Conservation (phyloP, 257 asterid genomes). For the Lantana camara region DNA sequence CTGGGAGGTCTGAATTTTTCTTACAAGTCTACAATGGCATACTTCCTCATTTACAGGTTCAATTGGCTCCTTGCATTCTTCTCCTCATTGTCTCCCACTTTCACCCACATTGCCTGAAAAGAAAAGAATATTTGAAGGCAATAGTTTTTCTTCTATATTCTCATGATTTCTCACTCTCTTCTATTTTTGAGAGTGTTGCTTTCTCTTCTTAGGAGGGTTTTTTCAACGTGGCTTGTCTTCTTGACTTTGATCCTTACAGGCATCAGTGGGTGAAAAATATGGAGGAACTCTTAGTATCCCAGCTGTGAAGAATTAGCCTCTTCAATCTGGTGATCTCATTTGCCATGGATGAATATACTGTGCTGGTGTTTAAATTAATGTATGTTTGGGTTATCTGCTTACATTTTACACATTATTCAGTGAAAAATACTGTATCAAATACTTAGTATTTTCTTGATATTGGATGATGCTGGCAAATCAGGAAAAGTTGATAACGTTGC, state of each 20-base stretch:
- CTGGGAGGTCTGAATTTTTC: constrained; percentile 58
- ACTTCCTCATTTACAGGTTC: constrained; percentile 89
- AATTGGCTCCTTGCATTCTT: constrained; percentile 16
- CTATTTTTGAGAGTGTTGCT: background rate
- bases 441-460: background rate
- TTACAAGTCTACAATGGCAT: constrained; percentile 46
- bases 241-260: constrained; percentile 44
- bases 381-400: background rate
- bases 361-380: background rate
- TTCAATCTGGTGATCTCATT: constrained; percentile 16
- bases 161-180: background rate
- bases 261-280: constrained; percentile 64
- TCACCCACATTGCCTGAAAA: background rate
- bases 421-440: background rate
- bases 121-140: background rate
- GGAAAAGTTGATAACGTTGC: background rate
- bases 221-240: constrained; percentile 3
- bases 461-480: background rate
- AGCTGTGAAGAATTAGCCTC: constrained; percentile 29
- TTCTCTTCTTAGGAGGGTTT: constrained; percentile 11
- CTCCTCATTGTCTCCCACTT: background rate
- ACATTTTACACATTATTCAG: background rate
- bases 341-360: constrained; percentile 1
- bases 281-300: constrained; percentile 74
- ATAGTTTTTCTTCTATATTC: constrained; percentile 3